Evolutionary conservation across 495 filamentous ascomycete genomes (phyloP).

Genomic region (Penicillium desertorum): DNA sequence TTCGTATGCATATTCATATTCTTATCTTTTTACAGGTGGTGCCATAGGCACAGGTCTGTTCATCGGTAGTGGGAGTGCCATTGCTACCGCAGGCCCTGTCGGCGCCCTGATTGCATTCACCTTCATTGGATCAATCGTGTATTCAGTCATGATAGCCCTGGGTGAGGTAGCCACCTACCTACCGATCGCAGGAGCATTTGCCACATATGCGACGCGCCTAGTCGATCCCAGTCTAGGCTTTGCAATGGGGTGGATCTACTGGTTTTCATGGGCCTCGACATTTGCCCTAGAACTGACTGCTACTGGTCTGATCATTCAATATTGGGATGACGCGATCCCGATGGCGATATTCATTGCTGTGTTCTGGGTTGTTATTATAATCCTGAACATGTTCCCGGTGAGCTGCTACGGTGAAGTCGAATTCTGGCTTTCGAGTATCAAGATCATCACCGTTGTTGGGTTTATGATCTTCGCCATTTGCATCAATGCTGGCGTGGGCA

Average conservation of each 20-base stretch:
- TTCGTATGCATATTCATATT: background rate
- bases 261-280: constrained; percentile 55
- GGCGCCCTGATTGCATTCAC: constrained; percentile 63
- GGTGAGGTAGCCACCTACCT: constrained; percentile 72
- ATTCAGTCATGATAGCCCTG: constrained; percentile 45
- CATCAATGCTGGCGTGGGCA: constrained; percentile 58
- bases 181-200: constrained; percentile 69
- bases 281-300: constrained; percentile 66
- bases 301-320: constrained; percentile 64
- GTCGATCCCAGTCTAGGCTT: constrained; percentile 68
- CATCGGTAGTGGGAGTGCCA: constrained; percentile 63
- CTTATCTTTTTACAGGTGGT: constrained; percentile 48
- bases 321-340: constrained; percentile 58
- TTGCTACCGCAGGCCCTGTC: constrained; percentile 61
- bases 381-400: constrained; percentile 59
- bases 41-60: constrained; percentile 74
- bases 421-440: constrained; percentile 61
- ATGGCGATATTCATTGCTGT: constrained; percentile 66
- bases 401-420: constrained; percentile 56
- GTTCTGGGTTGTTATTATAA: constrained; percentile 64
- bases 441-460: constrained; percentile 58
- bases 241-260: constrained; percentile 71
- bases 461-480: constrained; percentile 63
- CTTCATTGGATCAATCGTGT: constrained; percentile 54
- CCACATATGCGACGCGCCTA: constrained; percentile 65